Base-by-base conservation (phyloP, 2,329 filamentous ascomycete genomes). In the Colletotrichum costaricense region DNA sequence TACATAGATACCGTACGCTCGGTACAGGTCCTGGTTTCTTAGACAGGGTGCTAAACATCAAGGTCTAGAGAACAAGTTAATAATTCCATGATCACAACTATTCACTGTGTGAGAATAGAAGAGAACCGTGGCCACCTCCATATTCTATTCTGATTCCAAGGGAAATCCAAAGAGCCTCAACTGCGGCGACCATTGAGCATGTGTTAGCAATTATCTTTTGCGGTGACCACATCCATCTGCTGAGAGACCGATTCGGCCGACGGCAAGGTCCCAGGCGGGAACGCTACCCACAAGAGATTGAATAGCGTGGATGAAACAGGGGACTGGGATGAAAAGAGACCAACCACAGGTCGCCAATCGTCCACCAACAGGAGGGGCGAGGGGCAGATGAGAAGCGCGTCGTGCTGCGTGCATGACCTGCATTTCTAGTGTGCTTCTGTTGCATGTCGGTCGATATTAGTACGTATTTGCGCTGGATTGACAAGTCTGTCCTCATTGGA, bases 401-500 rank as follows among this genome's bases (percentile, higher is more conserved):
- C 58, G 33, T 14, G 35, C 57, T 67, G 30, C 28, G 46, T 71
- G 71, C 71, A 73, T 73, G 71, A 71, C 56, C 62, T 73, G 62
- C 67, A 62, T 67, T 57, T 57, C 62, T 38, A 14, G 55, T 28
- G 63, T 67, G 56, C 56, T 62, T 62, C 56, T 67, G 63, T 35
- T 66, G 67, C 71, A 73, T 66, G 19, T 52, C 16, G 24, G 22
- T 58, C 49, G 46, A 71, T 57, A 73, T 63, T 73, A 62, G 56
- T 22, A 60, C 28, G 62, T 11, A 71, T 57, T 28, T 66, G 35
- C 33, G n/a, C 42, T 30, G 28, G 22, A 54, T 16, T 67, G 28
- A 35, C 24, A 42, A 63, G 57, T 58, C n/a, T 33, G 3, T n/a
- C 38, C 24, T 58, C 30, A 63, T 59, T 63, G 65, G 54, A n/a